Evolutionary conservation across 345 rosid genomes (phyloP), one percentile per base, ranked within the genome.

Genomic region (Eucalyptus cloeziana): DNA sequence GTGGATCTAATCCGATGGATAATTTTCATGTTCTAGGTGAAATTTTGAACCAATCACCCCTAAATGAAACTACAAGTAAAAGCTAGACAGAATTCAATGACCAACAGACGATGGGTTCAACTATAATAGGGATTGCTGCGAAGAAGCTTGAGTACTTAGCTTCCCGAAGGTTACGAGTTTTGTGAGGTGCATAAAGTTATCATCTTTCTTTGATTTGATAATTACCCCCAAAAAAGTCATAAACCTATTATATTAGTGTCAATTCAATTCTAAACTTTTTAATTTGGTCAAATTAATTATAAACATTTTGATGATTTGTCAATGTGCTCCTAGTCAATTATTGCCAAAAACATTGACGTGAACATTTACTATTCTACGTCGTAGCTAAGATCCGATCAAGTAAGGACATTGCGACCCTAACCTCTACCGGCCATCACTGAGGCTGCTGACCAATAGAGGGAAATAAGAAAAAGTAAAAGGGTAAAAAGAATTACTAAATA

Each of bases 331-430:
- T 4, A 0, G 0, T 22, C 25, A 54, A 54, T 56, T 22, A 4
- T 56, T 54, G 5, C 67, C 7, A 25, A 30, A 60, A 60, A 25
- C 0, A 8, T 10, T 60, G 15, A 60, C 2, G 0, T 6, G 15
- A 11, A 60, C 15, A 60, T 60, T 25, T 12, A 60, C 14, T 12
- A 27, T 25, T 27, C 1, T 13, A 64, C 3, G 0, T 64, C 3
- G 0, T 0, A 0, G 5, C 3, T 0, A 64, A 64, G 5, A n/a
- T 64, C 1, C 4, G 0, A 30, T 14, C 10, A 64, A 13, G 19
- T 8, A 0, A 64, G 71, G 69, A 30, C 31, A 12, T 58, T 0
- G 6, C 6, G 0, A 24, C 13, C 3, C 6, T 11, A 4, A 60
- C 67, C 60, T 56, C 5, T 1, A 0, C 27, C 0, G 0, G 27